Percentiles rank a stretch among this genome's conserved stretches.
Evolutionary conservation across 2,329 filamentous ascomycete species (phyloP).

Genomic region (Diaporthe nobilis): DNA sequence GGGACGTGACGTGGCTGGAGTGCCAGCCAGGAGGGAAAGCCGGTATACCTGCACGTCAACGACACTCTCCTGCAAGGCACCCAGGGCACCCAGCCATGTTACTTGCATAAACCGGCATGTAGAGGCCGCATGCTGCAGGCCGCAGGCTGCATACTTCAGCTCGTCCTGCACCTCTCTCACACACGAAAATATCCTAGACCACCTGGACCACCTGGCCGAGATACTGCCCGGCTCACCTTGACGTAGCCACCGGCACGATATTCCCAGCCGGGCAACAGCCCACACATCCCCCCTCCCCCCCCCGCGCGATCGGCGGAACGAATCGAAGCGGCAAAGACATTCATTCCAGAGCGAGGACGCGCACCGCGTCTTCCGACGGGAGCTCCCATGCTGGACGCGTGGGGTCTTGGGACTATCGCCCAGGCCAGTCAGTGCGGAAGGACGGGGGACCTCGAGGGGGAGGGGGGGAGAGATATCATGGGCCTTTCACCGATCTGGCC

Average conservation of each 20-base stretch:
- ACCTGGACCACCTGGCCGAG: background rate
- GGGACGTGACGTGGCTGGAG: background rate
- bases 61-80: conserved; percentile 28
- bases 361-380: conserved; percentile 9
- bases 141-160: conserved; percentile 16
- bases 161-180: background rate
- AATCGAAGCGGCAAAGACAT: conserved; percentile 20
- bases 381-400: conserved; percentile 12
- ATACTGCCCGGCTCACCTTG: conserved; percentile 4
- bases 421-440: conserved; percentile 26
- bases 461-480: background rate
- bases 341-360: conserved; percentile 29
- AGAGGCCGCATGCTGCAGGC: background rate
- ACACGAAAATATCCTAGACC: background rate
- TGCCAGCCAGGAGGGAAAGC: background rate
- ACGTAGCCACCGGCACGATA: background rate
- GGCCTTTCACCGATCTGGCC: conserved; percentile 16
- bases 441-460: background rate
- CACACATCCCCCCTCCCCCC: background rate
- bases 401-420: conserved; percentile 3
- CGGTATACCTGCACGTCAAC: conserved; percentile 24
- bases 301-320: background rate
- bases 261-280: conserved; percentile 5
- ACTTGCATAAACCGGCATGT: conserved; percentile 14
- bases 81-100: background rate